Evolutionary conservation across 306 rosid species (phyloP).

Genomic region (Cicer bijugum): DNA sequence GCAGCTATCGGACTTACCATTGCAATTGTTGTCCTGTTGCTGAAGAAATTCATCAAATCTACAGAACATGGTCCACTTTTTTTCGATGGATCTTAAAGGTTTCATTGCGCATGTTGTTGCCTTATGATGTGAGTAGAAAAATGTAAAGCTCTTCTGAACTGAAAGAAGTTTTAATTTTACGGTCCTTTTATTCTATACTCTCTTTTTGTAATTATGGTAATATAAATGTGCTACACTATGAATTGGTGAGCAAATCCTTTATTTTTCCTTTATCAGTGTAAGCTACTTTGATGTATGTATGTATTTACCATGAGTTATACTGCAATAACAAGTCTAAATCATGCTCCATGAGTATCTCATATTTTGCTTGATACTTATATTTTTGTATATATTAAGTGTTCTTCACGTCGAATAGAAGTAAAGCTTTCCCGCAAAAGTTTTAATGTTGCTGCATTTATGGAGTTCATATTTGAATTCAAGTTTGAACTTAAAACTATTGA

Average conservation of each 20-base stretch:
- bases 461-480: no score
- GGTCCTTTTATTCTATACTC: conserved; percentile 21
- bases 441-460: no score
- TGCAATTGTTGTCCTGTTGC: conserved; percentile 79
- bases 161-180: conserved; percentile 1
- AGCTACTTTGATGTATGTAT: conserved; percentile 3
- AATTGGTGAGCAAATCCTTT: conserved; percentile 21
- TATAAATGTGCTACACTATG: conserved; percentile 40
- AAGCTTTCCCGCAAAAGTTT: no score
- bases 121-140: conserved; percentile 36
- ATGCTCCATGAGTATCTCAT: no score
- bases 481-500: no score
- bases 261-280: not conserved
- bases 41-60: conserved; percentile 84
- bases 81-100: conserved; percentile 74
- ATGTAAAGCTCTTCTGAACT: conserved; percentile 34
- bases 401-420: no score
- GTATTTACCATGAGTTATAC: not conserved
- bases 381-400: no score
- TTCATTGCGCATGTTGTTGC: conserved; percentile 9
- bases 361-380: no score
- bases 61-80: conserved; percentile 73
- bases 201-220: conserved; percentile 38
- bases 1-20: conserved; percentile 95
- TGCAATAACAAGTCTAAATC: not conserved